Percentiles rank a stretch among this genome's conserved stretches.
phyloP scores from a whole-genome alignment of 192 early-diverging fungal species.

The Backusella luteola region DNA sequence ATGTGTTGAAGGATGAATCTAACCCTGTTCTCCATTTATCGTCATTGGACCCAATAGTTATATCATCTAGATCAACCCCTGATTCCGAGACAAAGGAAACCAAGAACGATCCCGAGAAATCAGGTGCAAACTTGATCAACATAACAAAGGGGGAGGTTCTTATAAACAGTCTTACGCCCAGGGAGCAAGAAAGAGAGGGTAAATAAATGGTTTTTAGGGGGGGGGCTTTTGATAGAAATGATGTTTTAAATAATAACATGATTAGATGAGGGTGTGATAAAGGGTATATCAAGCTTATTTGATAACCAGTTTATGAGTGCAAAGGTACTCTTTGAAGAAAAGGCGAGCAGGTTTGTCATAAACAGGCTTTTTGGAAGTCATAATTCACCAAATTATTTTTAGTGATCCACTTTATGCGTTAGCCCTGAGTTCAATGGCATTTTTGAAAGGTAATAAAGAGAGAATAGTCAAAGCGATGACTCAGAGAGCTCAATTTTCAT shows the following conservation, averaged over 20 bases:
- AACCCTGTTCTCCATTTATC: neutral
- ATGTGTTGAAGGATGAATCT: constrained; percentile 8
- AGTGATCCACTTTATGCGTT: constrained; percentile 53
- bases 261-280: constrained; percentile 26
- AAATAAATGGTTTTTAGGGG: neutral
- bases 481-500: neutral
- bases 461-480: neutral
- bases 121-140: constrained; percentile 16
- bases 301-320: constrained; percentile 36
- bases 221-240: no score
- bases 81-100: neutral
- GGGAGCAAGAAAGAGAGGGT: constrained; percentile 36
- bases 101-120: constrained; percentile 11
- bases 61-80: neutral
- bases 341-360: constrained; percentile 12
- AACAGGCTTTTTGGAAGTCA: neutral
- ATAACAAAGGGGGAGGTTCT: constrained; percentile 19
- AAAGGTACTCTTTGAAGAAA: constrained; percentile 19
- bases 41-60: neutral
- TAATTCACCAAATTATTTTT: neutral
- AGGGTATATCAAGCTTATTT: constrained; percentile 26
- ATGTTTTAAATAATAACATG: no score
- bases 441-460: constrained; percentile 47
- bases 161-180: constrained; percentile 21
- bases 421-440: constrained; percentile 49